These are phyloP conservation scores for Epichloe uncinata DNA, from an alignment of 2,329 filamentous ascomycete species.

Conservation along the genomic window DNA sequence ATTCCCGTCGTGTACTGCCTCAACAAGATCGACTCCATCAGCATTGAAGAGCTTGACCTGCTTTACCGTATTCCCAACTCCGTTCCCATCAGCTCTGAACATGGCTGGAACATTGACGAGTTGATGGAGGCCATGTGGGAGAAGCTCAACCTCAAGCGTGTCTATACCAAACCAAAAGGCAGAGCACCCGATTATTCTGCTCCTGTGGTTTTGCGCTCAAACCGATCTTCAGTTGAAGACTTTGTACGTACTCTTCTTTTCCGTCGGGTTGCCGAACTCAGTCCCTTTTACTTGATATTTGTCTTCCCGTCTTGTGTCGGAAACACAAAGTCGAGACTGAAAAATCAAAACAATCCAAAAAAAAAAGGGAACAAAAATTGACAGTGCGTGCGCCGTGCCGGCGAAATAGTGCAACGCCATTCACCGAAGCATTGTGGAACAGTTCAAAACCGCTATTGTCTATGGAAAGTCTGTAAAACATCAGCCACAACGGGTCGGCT, in stretches of 20 bases:
- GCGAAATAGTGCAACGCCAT: conserved; percentile 79
- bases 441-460: conserved; percentile 90
- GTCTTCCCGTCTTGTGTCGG: not conserved
- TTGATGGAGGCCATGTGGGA: conserved; percentile 98
- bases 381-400: conserved; percentile 12
- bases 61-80: conserved; percentile 95
- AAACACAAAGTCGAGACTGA: not conserved
- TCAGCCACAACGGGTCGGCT: conserved; percentile 88
- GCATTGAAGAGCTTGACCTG: conserved; percentile 91
- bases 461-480: conserved; percentile 98
- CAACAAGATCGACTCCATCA: conserved; percentile 98
- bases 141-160: conserved; percentile 76
- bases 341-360: not conserved
- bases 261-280: not conserved
- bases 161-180: conserved; percentile 98
- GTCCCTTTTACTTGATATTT: not conserved
- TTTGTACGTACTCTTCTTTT: conserved; percentile 54
- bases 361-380: not conserved
- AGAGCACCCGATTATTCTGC: conserved; percentile 82
- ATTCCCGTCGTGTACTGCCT: conserved; percentile 98
- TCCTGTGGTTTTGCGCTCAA: conserved; percentile 77
- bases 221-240: conserved; percentile 82
- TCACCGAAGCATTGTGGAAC: conserved; percentile 88
- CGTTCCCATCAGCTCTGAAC: conserved; percentile 92
- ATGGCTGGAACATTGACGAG: conserved; percentile 97